Evolutionary conservation across 2,329 filamentous ascomycete genomes (phyloP).

Genomic region (Metarhizium brunneum): DNA sequence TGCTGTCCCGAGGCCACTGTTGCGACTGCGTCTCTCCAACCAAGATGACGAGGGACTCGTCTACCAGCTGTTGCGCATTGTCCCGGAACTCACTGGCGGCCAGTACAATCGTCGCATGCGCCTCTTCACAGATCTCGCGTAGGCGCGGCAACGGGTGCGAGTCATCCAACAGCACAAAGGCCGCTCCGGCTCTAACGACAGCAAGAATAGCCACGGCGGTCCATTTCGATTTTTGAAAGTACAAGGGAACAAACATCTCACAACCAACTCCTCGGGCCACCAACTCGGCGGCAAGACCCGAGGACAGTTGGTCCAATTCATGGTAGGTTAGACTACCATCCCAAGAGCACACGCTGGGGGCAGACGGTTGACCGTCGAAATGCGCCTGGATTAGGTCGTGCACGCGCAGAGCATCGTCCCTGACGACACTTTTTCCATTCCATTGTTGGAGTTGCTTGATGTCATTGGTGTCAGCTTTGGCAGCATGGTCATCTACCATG

Average conservation of each 20-base stretch:
- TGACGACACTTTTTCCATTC: too few relatives aligned
- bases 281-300: neutral
- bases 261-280: neutral
- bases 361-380: neutral
- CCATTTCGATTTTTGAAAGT: conserved; percentile 13
- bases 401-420: too few relatives aligned
- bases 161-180: conserved; percentile 10
- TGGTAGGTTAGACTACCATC: neutral
- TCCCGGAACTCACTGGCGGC: too few relatives aligned
- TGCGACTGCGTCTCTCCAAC: too few relatives aligned
- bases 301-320: neutral
- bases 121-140: neutral
- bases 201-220: conserved; percentile 6
- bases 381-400: neutral
- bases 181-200: conserved; percentile 6
- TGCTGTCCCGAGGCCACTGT: neutral
- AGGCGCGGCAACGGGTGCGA: conserved; percentile 4
- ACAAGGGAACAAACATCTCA: neutral
- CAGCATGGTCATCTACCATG: too few relatives aligned
- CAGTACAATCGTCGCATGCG: neutral
- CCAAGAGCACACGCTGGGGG: neutral
- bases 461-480: too few relatives aligned
- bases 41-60: too few relatives aligned
- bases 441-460: too few relatives aligned
- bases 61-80: too few relatives aligned